Evolutionary conservation across 139 green algal genomes (phyloP), one percentile per base, ranked within the genome.

Genomic region (Chlorella sp.): DNA sequence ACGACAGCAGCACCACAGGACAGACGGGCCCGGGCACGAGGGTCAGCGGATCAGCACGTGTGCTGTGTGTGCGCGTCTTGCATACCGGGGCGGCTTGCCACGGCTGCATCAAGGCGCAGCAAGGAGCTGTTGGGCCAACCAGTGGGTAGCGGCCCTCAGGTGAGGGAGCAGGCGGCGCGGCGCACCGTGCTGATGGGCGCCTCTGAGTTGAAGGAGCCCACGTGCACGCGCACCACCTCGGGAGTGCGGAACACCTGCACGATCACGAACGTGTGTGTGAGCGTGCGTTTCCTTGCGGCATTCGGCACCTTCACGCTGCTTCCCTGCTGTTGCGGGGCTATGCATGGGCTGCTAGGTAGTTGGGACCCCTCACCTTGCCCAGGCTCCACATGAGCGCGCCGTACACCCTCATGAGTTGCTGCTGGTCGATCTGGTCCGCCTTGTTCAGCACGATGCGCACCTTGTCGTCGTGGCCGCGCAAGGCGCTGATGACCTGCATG

Each of bases 341-440:
- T n/a, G n/a, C n/a, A n/a, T n/a, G n/a, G n/a, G n/a, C n/a, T n/a
- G n/a, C n/a, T n/a, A n/a, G n/a, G n/a, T n/a, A n/a, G n/a, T n/a
- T n/a, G n/a, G n/a, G n/a, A n/a, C n/a, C 24, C 55, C 55, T 35
- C 3, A 97, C 91, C 74, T 97, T 97, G 69, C 94, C 90, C 51
- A 99, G 82, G 50, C 76, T 91, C 95, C 95, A 99, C 95, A 99
- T 99, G n/a, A 99, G 88, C 23, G 95, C 95, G 27, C 95, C 95
- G 79, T 99, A 99, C 71, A 99, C 95, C 23, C 94, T 86, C 95
- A 99, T 97, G 64, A 99, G 86, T 88, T 99, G 90, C 88, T 96
- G 92, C 77, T 91, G 80, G 77, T 93, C 89, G 69, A 96, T 87
- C 69, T 87, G 75, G 83, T 99, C 95, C 0, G 88, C 85, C 86